These are phyloP conservation scores for Fibroporia radiculosa DNA, from an alignment of 768 basidiomycete genomes.

Conservation along the genomic window DNA sequence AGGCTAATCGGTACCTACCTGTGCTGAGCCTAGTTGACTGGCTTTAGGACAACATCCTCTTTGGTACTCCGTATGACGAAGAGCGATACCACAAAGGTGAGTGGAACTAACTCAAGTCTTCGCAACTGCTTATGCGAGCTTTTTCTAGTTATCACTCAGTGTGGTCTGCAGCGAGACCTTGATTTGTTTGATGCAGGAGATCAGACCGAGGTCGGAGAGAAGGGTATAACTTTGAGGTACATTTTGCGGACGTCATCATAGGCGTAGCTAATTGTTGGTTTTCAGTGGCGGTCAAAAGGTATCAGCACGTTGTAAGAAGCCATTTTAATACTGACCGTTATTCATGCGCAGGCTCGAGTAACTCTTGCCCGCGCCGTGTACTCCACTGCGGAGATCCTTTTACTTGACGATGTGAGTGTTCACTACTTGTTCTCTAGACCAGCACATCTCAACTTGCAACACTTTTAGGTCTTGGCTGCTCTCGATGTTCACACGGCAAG, in stretches of 20 bases:
- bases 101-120: neutral
- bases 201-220: conserved; percentile 52
- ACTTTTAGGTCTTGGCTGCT: conserved; percentile 31
- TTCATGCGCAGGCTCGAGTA: conserved; percentile 28
- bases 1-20: neutral
- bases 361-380: conserved; percentile 35
- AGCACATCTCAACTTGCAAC: neutral
- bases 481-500: conserved; percentile 43
- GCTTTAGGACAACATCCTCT: conserved; percentile 19
- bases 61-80: conserved; percentile 20
- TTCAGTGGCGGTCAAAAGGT: conserved; percentile 39
- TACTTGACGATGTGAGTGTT: conserved; percentile 30
- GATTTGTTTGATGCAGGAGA: conserved; percentile 42
- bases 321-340: neutral
- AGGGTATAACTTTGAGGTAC: conserved; percentile 39
- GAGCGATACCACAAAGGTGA: conserved; percentile 18
- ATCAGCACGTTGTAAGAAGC: neutral
- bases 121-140: neutral
- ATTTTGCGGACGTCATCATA: neutral
- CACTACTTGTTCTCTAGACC: neutral
- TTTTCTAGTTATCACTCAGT: conserved; percentile 29
- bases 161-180: conserved; percentile 37
- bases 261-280: neutral
- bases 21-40: neutral
- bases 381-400: conserved; percentile 26